Percentiles rank a stretch among this genome's conserved stretches.
Evolutionary conservation across 345 rosid species (phyloP).

Genomic region (Hibiscus trionum): DNA sequence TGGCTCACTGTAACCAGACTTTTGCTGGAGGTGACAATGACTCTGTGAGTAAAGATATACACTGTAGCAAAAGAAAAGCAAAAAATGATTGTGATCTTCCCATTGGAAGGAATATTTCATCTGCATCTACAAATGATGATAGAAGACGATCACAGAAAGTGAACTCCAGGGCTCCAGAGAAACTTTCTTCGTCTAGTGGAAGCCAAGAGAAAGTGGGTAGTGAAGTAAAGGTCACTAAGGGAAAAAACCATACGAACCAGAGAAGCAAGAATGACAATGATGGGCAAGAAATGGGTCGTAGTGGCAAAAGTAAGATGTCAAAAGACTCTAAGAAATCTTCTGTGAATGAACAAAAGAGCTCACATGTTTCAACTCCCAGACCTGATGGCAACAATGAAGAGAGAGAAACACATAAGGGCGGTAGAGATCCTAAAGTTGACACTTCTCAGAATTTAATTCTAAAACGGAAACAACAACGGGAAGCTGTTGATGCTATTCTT

Average conservation of each 20-base stretch:
- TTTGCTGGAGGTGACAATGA: conserved; percentile 20
- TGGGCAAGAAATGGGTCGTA: conserved; percentile 19
- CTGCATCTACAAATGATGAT: conserved; percentile 29
- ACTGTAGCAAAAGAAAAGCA: conserved; percentile 23
- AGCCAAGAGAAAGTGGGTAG: conserved; percentile 22
- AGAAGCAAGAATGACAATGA: conserved; percentile 10
- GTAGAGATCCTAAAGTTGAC: conserved; percentile 26
- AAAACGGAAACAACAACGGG: conserved; percentile 72
- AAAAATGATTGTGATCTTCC: conserved; percentile 20
- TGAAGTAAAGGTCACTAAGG: conserved; percentile 16
- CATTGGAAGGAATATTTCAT: conserved; percentile 19
- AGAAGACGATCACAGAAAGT: conserved; percentile 20
- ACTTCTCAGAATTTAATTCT: conserved; percentile 39
- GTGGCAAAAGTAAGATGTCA: conserved; percentile 9
- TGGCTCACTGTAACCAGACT: conserved; percentile 1
- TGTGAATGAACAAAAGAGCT: conserved; percentile 24
- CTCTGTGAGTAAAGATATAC: conserved; percentile 22
- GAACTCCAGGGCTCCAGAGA: conserved; percentile 13
- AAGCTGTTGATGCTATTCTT: conserved; percentile 86
- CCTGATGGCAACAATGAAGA: conserved; percentile 27
- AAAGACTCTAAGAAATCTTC: conserved; percentile 33
- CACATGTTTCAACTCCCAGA: conserved; percentile 21
- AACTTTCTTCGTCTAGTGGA: conserved; percentile 18
- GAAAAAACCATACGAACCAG: conserved; percentile 10
- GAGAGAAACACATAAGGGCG: conserved; percentile 17